phyloP scores from a whole-genome alignment of 2,329 filamentous ascomycete species.

The Paecilomyces niveus region DNA sequence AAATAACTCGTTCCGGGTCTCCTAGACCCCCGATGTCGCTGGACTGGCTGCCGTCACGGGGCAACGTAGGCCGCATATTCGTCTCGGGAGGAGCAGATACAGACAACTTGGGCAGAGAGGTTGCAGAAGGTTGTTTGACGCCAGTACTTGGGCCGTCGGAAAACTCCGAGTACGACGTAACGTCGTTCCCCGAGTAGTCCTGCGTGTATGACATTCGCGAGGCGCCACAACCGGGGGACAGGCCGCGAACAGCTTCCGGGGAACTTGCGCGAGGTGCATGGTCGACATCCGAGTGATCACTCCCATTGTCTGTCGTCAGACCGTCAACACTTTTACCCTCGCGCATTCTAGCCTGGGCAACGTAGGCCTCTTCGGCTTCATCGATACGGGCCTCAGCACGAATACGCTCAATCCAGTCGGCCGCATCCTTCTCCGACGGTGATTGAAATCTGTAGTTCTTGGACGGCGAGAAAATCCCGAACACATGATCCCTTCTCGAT shows the following conservation, averaged over 20 bases:
- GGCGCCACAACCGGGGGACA: slow-evolving; percentile 19
- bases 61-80: slow-evolving; percentile 20
- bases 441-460: slow-evolving; percentile 90
- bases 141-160: slow-evolving; percentile 52
- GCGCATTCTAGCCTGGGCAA: slow-evolving; percentile 31
- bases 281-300: slow-evolving; percentile 36
- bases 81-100: slow-evolving; percentile 20
- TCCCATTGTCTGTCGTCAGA: slow-evolving; percentile 29
- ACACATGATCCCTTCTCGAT: slow-evolving; percentile 76
- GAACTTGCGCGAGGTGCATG: slow-evolving; percentile 22
- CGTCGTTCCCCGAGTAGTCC: slow-evolving; percentile 57
- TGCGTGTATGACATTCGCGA: slow-evolving; percentile 31
- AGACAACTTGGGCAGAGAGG: slow-evolving; percentile 21
- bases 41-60: slow-evolving; percentile 56
- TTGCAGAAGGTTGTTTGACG: slow-evolving; percentile 20
- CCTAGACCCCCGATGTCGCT: slow-evolving; percentile 49
- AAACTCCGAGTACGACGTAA: slow-evolving; percentile 79
- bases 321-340: slow-evolving; percentile 16
- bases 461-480: slow-evolving; percentile 85
- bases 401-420: slow-evolving; percentile 80
- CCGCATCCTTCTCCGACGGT: slow-evolving; percentile 62
- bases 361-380: slow-evolving; percentile 79
- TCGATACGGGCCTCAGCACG: slow-evolving; percentile 74
- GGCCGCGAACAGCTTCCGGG: slow-evolving; percentile 24
- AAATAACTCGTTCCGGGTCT: slow-evolving; percentile 83